A percentile compares a stretch with the other conserved stretches of the same genome.
These are phyloP conservation scores for Candida tetrigidarum DNA, from an alignment of 1,139 yeast species.

Conservation along the genomic window DNA sequence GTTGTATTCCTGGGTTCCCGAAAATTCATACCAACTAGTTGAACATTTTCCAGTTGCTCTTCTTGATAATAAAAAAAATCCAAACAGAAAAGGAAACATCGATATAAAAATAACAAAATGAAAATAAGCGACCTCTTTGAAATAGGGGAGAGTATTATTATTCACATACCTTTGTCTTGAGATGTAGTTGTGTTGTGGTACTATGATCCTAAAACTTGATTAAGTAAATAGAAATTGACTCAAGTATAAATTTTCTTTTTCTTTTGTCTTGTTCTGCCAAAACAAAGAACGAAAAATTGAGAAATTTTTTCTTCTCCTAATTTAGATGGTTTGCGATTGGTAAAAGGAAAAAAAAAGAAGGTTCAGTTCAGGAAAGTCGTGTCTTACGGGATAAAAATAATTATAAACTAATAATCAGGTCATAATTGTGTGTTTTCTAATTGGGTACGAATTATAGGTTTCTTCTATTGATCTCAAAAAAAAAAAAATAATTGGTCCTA, in stretches of 20 bases:
- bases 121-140: too few relatives aligned
- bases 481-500: too few relatives aligned
- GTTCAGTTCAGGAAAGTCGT: not conserved
- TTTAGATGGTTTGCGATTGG: slow-evolving; percentile 2
- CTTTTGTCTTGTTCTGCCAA: not conserved
- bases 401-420: not conserved
- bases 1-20: too few relatives aligned
- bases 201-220: slow-evolving; percentile 1
- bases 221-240: slow-evolving; percentile 4
- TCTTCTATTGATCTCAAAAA: too few relatives aligned
- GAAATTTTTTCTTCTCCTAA: not conserved
- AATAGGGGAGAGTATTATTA: too few relatives aligned
- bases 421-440: not conserved
- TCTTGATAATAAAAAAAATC: too few relatives aligned
- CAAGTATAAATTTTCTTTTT: too few relatives aligned
- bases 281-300: not conserved
- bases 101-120: too few relatives aligned
- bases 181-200: not conserved
- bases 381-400: not conserved
- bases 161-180: not conserved
- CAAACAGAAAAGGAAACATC: too few relatives aligned
- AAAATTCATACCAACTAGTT: too few relatives aligned
- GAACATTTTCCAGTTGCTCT: too few relatives aligned
- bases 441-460: too few relatives aligned
- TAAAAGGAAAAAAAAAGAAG: not conserved